Evolutionary conservation across 495 filamentous ascomycete genomes (phyloP), one percentile per base, ranked within the genome.

Genomic region (Lepidopterella palustris): DNA sequence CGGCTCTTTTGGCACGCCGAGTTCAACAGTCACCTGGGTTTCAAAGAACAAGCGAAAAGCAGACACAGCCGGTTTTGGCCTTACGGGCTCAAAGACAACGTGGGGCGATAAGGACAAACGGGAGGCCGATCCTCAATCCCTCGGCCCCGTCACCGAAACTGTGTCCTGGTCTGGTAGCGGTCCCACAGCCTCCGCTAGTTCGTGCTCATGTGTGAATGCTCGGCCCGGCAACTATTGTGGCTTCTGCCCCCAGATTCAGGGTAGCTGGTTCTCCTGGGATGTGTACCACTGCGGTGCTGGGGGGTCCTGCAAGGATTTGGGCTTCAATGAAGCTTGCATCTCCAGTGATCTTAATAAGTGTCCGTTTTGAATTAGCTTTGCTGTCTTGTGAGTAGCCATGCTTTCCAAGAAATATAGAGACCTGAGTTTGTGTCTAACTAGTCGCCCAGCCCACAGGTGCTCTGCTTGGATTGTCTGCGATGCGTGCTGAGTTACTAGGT

Each of bases 201-300:
- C 45, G 15, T 58, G 40, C 45, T 48, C 40, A 11, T 58, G 5
- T 26, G 31, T 57, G 32, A 29, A 45, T 15, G 35, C 54, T 5
- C 32, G 8, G 3, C 35, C 40, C 1, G 53, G 28, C 1, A 20
- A 40, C 40, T 55, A 40, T 24, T 55, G 28, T 18, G 53, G 27
- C 10, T 55, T 8, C 53, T 55, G 53, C 25, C 28, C 23, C 23
- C 53, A 55, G 53, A 55, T 55, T 42, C 1, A 11, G n/a, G 28
- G 29, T 35, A 39, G 28, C 31, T 40, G 15, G 28, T 20, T 55
- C 13, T 9, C 13, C 4, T 55, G 53, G 53, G 40, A 55, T 5
- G 9, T 18, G 28, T 55, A 40, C 23, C 28, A 55, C 23, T 55
- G 53, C 31, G 28, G 28, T 1, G 0, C 11, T 20, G 53, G 53